Evolutionary conservation across 2,329 filamentous ascomycete genomes (phyloP).

Genomic region (Calonectria pteridis): DNA sequence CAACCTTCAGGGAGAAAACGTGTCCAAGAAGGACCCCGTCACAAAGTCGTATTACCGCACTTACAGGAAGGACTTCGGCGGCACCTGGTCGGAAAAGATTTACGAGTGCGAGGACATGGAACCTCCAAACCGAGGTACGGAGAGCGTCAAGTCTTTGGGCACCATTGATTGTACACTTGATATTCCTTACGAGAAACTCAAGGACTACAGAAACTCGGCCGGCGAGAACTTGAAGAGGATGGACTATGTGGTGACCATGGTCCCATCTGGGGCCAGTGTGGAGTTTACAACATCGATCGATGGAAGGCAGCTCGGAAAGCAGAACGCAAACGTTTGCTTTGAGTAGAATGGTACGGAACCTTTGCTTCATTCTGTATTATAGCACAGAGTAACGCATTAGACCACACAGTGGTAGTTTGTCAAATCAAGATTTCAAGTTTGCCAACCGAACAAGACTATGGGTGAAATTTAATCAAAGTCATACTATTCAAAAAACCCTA

Average conservation of each 20-base stretch:
- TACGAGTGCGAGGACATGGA: conserved; percentile 14
- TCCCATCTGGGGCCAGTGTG: background rate
- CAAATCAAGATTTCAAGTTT: too few relatives aligned
- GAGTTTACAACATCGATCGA: conserved; percentile 1
- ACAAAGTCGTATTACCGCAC: background rate
- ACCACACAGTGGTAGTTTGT: too few relatives aligned
- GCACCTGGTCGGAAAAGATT: background rate
- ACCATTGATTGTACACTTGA: background rate
- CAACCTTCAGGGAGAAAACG: background rate
- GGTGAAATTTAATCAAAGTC: too few relatives aligned
- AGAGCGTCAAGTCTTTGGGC: background rate
- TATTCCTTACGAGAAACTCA: background rate
- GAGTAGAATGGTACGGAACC: background rate
- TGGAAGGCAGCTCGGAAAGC: background rate
- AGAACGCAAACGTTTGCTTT: conserved; percentile 7
- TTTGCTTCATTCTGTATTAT: background rate
- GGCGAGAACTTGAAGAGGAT: background rate
- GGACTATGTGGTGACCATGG: conserved; percentile 11
- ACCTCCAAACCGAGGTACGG: background rate
- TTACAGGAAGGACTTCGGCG: conserved; percentile 6
- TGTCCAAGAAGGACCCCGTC: conserved; percentile 15
- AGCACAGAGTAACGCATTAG: background rate
- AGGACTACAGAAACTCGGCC: background rate
- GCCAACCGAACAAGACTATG: too few relatives aligned
- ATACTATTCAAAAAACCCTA: too few relatives aligned